Evolutionary conservation across 306 rosid genomes (phyloP).

Genomic region (Boehmeria nivea): DNA sequence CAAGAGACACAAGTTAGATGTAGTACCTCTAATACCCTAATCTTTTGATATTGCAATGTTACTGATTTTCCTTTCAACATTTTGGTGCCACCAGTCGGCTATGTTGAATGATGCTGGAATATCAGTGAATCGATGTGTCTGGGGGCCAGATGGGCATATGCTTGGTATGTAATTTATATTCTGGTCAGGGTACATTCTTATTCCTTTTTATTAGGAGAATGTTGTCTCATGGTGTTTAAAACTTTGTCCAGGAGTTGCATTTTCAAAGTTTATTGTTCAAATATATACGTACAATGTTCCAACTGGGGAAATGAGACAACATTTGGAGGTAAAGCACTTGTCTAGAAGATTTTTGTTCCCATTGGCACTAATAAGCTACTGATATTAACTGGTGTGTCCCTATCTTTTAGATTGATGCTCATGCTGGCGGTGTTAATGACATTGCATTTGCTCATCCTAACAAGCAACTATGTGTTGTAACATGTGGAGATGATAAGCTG

Average conservation of each 20-base stretch:
- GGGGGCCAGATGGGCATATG: constrained; percentile 43
- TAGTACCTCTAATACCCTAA: neutral
- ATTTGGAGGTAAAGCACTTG: constrained; percentile 36
- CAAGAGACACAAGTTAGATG: neutral
- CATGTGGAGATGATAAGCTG: constrained; percentile 41
- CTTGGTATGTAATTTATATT: constrained; percentile 28
- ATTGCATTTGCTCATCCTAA: constrained; percentile 44
- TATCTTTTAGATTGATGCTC: constrained; percentile 38
- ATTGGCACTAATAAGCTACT: neutral
- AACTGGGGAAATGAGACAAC: constrained; percentile 38
- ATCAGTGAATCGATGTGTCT: constrained; percentile 44
- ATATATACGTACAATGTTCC: constrained; percentile 29
- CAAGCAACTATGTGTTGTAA: constrained; percentile 36
- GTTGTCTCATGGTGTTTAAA: neutral
- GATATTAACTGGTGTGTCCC: constrained; percentile 12
- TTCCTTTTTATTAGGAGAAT: neutral
- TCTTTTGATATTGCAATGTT: neutral
- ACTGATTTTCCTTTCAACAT: constrained; percentile 16
- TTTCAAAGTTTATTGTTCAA: constrained; percentile 40
- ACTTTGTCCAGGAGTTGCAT: constrained; percentile 34
- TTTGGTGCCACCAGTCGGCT: constrained; percentile 24
- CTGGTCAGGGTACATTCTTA: neutral
- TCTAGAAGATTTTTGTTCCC: neutral
- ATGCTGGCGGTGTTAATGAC: constrained; percentile 43
- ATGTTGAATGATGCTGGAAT: constrained; percentile 34